Conservation (phyloP, 306 rosid species). For the Lotus japonicus region DNA sequence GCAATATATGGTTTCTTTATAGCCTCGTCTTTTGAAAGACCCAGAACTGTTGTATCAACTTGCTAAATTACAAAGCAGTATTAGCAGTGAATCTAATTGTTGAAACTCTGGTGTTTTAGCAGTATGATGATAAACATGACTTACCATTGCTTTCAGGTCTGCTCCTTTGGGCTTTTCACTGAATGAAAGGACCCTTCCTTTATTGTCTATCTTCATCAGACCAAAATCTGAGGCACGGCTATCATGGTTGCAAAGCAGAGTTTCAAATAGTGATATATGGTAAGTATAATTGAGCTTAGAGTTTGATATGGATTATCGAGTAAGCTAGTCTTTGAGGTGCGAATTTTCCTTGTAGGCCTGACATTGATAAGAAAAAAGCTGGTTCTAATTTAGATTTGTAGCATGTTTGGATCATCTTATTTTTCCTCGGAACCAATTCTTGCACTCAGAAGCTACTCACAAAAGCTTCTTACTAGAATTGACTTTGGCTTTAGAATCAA, state of each 20-base stretch:
- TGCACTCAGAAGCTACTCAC: too few species aligned
- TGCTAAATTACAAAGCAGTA: constrained; percentile 37
- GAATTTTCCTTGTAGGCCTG: neutral
- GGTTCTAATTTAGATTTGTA: neutral
- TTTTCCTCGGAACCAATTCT: too few species aligned
- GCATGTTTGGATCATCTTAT: too few species aligned
- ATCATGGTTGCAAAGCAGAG: constrained; percentile 23
- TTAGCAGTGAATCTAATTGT: constrained; percentile 22
- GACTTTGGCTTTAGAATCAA: too few species aligned
- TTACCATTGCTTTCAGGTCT: constrained; percentile 82
- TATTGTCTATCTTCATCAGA: constrained; percentile 92
- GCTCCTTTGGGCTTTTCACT: constrained; percentile 86
- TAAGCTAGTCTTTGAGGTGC: neutral
- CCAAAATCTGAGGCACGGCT: constrained; percentile 99
- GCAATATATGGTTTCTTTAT: constrained; percentile 86
- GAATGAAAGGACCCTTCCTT: constrained; percentile 55
- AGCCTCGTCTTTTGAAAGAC: constrained; percentile 78
- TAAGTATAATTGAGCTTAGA: neutral
- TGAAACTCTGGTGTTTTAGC: neutral
- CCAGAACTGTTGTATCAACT: constrained; percentile 90
- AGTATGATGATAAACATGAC: constrained; percentile 16
- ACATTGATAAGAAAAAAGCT: neutral
- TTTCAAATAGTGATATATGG: constrained; percentile 1
- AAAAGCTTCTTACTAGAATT: too few species aligned
- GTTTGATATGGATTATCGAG: neutral